These are phyloP conservation scores for Chalciporus sp. DNA, from an alignment of 1,284 basidiomycete species.

Conservation along the genomic window DNA sequence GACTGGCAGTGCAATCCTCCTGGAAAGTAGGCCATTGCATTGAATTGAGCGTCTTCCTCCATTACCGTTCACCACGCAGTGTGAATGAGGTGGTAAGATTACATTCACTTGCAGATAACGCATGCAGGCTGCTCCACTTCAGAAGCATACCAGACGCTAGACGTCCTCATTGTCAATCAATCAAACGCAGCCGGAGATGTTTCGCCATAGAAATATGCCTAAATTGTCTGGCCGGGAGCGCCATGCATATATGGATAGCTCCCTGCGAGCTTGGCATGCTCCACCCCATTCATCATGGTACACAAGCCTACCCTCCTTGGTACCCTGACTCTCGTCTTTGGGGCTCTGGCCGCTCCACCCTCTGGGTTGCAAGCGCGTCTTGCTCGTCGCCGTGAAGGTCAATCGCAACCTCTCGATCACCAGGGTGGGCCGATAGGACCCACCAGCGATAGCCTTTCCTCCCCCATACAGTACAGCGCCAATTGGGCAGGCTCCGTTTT, in stretches of 20 bases:
- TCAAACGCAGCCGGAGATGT: not conserved
- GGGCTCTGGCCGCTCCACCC: constrained; percentile 5
- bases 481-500: constrained; percentile 15
- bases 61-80: not conserved
- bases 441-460: not conserved
- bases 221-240: not conserved
- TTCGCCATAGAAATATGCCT: not conserved
- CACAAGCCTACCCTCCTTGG: not conserved
- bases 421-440: too few species aligned
- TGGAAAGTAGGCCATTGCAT: too few species aligned
- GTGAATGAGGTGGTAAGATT: not conserved
- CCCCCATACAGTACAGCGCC: not conserved
- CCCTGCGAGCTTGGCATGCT: not conserved
- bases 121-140: not conserved
- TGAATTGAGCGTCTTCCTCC: not conserved
- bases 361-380: not conserved
- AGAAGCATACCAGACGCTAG: not conserved
- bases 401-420: not conserved
- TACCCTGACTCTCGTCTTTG: not conserved
- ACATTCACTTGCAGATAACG: not conserved
- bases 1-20: too few species aligned
- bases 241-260: not conserved
- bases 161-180: not conserved
- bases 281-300: constrained; percentile 2
- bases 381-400: not conserved